Evolutionary conservation across 345 rosid genomes (phyloP).

Genomic region (Psidium friedrichsthalianum): DNA sequence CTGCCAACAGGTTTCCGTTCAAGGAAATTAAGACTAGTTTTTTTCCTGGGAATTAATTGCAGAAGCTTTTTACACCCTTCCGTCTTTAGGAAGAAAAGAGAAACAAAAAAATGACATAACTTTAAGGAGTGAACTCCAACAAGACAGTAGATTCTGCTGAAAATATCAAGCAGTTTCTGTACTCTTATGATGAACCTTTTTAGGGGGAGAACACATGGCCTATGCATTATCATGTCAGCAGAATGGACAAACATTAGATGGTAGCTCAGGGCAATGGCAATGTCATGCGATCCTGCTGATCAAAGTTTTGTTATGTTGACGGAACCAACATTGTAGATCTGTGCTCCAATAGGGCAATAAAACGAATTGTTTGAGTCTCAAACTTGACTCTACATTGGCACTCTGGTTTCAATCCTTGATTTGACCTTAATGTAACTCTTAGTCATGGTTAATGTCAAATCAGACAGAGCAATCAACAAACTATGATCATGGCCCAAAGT

Average conservation of each 20-base stretch:
- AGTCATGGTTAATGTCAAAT: background rate
- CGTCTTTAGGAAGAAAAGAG: background rate
- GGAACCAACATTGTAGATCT: background rate
- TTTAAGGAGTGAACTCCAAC: background rate
- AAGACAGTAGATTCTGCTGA: background rate
- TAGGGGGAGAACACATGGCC: background rate
- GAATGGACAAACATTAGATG: background rate
- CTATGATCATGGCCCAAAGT: background rate
- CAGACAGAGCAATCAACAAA: background rate
- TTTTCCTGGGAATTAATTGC: background rate
- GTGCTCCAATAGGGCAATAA: background rate
- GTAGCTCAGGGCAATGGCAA: background rate
- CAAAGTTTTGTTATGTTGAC: background rate
- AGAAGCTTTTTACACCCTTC: background rate
- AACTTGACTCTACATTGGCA: background rate
- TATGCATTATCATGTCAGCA: background rate
- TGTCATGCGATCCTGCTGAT: background rate
- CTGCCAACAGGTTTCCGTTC: background rate
- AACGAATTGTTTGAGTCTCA: background rate
- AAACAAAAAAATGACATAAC: background rate
- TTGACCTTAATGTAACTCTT: background rate
- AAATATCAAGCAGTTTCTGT: background rate
- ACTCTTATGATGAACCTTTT: background rate
- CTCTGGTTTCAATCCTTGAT: background rate
- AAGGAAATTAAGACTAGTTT: background rate